Evolutionary conservation across 148 eudicot species (phyloP), one percentile per base, ranked within the genome.

Genomic region (Polygonum aviculare): DNA sequence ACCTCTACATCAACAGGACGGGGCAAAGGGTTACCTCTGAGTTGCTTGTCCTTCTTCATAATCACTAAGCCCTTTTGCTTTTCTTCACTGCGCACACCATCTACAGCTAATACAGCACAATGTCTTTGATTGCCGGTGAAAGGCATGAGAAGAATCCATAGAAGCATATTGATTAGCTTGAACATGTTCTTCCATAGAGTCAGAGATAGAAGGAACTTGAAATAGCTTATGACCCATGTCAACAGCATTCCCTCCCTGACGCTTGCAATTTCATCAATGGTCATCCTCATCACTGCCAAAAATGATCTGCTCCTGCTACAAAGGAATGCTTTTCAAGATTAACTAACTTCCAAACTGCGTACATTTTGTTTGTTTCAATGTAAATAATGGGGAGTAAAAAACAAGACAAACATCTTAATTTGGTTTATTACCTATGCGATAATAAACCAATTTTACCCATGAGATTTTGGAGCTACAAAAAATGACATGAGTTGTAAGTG

Each of bases 1-100:
- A 84, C 95, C 72, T 89, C 91, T 78, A 81, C 75, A 16, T 89
- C 91, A 73, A 72, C 85, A 36, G 44, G n/a, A 36, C 7, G 72
- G 7, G 41, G 8, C 5, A 39, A 31, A 12, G 72, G 41, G 15
- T 33, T 69, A 40, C 5, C 22, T 2, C 14, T 3, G 2, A 2
- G 12, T 45, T 19, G 54, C 31, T 12, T 44, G 36, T 72, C 54
- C 16, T 41, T 15, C 74, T 47, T 47, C 45, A 21, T 5, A 19
- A 21, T 26, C 33, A n/a, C 75, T 19, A 2, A 26, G n/a, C 75
- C 35, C 75, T 72, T 48, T 44, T 9, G 31, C 51, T 44, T 72
- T 12, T 44, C 75, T 41, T 44, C 54, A 9, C 45, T 44, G 7
- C 14, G 52, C 31, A n/a, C 54, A 33, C 75, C 45, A 11, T 72